Conservation (phyloP, 345 rosid genomes). For the Arabis hirsuta region DNA sequence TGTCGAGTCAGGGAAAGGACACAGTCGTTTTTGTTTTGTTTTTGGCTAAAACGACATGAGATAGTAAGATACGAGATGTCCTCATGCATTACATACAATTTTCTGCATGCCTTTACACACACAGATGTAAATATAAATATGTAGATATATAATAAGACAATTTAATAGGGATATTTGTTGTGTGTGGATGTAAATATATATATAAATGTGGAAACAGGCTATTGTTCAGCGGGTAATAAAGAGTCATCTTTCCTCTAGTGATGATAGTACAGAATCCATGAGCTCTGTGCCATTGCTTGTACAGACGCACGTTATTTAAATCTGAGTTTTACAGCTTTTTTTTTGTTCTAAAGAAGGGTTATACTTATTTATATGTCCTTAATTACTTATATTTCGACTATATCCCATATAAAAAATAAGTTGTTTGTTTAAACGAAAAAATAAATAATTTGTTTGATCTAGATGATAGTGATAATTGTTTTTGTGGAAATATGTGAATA, state of each 20-base stretch:
- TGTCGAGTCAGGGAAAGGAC: constrained; percentile 44
- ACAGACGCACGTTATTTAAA: constrained; percentile 39
- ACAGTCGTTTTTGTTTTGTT: constrained; percentile 28
- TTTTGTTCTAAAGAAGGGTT: too few species aligned
- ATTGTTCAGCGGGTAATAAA: constrained; percentile 37
- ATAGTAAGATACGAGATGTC: constrained; percentile 23
- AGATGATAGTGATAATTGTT: background rate
- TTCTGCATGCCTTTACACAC: constrained; percentile 31
- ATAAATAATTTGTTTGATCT: too few species aligned
- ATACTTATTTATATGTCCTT: too few species aligned
- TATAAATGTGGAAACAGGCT: constrained; percentile 6
- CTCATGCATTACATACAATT: constrained; percentile 26
- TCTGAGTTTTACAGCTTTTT: constrained; percentile 30
- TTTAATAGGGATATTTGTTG: background rate
- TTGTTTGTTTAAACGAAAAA: too few species aligned
- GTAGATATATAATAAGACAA: background rate
- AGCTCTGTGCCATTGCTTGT: constrained; percentile 45
- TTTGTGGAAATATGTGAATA: constrained; percentile 25
- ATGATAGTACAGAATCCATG: constrained; percentile 46
- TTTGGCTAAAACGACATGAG: constrained; percentile 40
- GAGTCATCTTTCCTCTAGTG: constrained; percentile 26
- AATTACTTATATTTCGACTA: too few species aligned
- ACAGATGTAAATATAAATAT: background rate
- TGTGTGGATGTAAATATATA: background rate
- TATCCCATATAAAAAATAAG: too few species aligned